Evolutionary conservation across 257 asterid genomes (phyloP), one percentile per base, ranked within the genome.

Genomic region (Thymus mandschuricus): DNA sequence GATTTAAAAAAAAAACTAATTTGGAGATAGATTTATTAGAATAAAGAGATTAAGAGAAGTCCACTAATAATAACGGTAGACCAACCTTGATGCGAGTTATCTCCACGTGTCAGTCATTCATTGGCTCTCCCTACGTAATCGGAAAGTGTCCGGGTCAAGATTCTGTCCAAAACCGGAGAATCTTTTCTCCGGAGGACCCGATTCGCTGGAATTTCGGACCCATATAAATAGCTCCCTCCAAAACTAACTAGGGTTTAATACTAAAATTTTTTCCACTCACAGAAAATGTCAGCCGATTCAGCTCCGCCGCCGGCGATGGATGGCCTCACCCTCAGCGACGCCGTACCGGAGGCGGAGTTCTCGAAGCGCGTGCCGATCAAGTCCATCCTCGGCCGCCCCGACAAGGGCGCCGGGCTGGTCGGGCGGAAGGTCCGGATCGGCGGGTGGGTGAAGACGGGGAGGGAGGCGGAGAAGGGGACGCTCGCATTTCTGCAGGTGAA

Each of bases 381-480:
- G 2, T 86, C 92, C 2, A 89, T 94, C n/a, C 64, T 94, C n/a
- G 46, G 83, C 52, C 86, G 92, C 5, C 69, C 87, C 29, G 98
- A 94, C 68, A 89, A 86, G 51, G 98, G 99, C 8, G 85, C 89
- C 2, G 92, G 90, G 1, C 81, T 94, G 52, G 85, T 91, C 0
- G 97, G 97, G 1, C 84, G 80, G 72, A 83, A 78, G 8, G 87
- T 84, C 56, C 80, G 84, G 11, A 83, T 94, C 66, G 97, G 97
- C 0, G 99, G 99, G 45, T 89, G 96, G 99, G 99, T 94, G 29
- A 91, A 88, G 81, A 86, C 97, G 0, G 99, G 99, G 0, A 80
- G 99, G 28, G 92, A 86, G 75, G 97, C 92, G 57, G 97, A 90
- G 8, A 94, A 88, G 79, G 96, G 96, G 0, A 34, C 86, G 3